Base-by-base conservation (phyloP, 345 rosid species). In the Cardiospermum halicacabum region DNA sequence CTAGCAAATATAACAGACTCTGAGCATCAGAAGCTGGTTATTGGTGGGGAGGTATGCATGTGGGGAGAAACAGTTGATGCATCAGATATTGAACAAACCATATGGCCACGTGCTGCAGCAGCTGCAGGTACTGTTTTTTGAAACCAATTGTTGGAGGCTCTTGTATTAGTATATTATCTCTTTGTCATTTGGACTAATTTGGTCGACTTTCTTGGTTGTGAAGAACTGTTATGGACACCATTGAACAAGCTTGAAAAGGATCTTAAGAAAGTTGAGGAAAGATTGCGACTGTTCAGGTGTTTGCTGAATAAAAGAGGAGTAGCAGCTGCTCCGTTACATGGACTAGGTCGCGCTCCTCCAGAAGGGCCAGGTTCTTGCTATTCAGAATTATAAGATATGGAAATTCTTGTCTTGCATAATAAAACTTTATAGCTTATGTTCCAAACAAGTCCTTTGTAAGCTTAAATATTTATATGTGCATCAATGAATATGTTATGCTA, bases 51-150 rank as follows among this genome's bases (percentile, higher is more conserved):
- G 69, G 96, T 85, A 36, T 88, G 96, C 71, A 84, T 84, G 88
- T 85, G 91, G 96, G 96, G 89, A 30, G 92, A 85, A 76, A 27
- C 26, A 49, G 58, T 78, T 57, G 88, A 83, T 70, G 84, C 67
- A 42, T 88, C 95, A 9, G 81, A 85, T 63, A 82, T 85, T 71
- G 70, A 85, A 48, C 89, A 88, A 78, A 88, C 91, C 40, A 85
- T 88, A 69, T 88, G 95, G 95, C 95, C 95, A 62, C 89, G 87
- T 2, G 95, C 91, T 31, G 91, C 86, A 15, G 95, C 89, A 53
- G 89, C 89, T 42, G 95, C 95, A 62, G 94, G 90, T 85, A 80
- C 58, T 43, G 24, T 62, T 54, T 9, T 30, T 25, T 30, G 32
- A 49, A 43, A n/a, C n/a, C n/a, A n/a, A n/a, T n/a, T n/a, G n/a